phyloP scores from a whole-genome alignment of 2,329 filamentous ascomycete genomes.

The Catunica adiposa region DNA sequence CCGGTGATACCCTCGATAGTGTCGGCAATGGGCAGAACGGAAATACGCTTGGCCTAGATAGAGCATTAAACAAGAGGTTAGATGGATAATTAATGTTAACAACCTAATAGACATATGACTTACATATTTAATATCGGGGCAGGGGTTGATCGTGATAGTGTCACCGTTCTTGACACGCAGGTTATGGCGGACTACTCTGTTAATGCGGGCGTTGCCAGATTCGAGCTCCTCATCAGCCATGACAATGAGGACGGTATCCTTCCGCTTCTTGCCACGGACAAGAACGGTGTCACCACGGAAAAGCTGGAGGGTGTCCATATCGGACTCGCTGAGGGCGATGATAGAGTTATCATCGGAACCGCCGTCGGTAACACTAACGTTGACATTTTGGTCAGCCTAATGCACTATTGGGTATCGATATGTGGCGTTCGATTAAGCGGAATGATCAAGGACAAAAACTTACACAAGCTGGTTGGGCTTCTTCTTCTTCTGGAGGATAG shows the following conservation, averaged over 20 bases:
- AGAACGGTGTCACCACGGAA: conserved; percentile 98
- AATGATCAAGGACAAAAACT: conserved; percentile 22
- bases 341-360: conserved; percentile 99
- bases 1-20: conserved; percentile 95
- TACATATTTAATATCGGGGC: conserved; percentile 99
- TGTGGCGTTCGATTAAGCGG: not conserved
- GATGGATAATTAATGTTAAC: not conserved
- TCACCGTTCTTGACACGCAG: conserved; percentile 97
- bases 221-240: conserved; percentile 95
- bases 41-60: conserved; percentile 84
- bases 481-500: conserved; percentile 99
- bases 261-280: conserved; percentile 98
- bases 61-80: not conserved
- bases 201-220: conserved; percentile 92
- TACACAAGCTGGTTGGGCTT: conserved; percentile 99
- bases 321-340: conserved; percentile 94
- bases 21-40: conserved; percentile 93
- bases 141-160: conserved; percentile 90
- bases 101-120: conserved; percentile 24
- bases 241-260: conserved; percentile 96
- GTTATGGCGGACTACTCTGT: conserved; percentile 97
- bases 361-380: conserved; percentile 78
- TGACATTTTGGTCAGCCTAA: not conserved
- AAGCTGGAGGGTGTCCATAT: conserved; percentile 94
- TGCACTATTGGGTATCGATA: not conserved